Evolutionary conservation across 2,329 filamentous ascomycete genomes (phyloP).

Genomic region (Rutstroemia sp.): DNA sequence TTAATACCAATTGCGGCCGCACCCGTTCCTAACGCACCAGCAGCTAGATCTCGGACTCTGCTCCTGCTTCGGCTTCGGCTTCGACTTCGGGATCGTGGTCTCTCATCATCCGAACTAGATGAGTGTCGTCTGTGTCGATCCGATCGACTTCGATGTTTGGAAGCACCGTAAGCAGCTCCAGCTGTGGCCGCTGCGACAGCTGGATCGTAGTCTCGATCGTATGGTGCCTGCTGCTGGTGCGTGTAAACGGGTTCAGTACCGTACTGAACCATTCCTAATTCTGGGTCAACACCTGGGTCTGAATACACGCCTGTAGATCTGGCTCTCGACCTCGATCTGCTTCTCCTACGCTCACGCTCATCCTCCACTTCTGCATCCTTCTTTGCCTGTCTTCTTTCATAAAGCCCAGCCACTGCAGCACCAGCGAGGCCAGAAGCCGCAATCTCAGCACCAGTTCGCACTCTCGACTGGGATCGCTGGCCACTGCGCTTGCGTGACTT

Average conservation of each 20-base stretch:
- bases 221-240: slow-evolving; percentile 26
- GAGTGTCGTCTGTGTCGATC: slow-evolving; percentile 17
- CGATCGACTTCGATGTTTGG: slow-evolving; percentile 18
- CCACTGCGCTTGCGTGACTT: slow-evolving; percentile 42
- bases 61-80: slow-evolving; percentile 36
- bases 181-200: slow-evolving; percentile 17
- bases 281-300: slow-evolving; percentile 49
- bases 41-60: slow-evolving; percentile 46
- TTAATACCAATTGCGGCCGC: slow-evolving; percentile 58
- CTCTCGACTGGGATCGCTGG: slow-evolving; percentile 33
- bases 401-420: slow-evolving; percentile 53
- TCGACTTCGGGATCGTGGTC: slow-evolving; percentile 12
- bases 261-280: slow-evolving; percentile 63
- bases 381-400: slow-evolving; percentile 54
- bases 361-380: slow-evolving; percentile 40
- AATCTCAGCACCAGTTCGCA: slow-evolving; percentile 49
- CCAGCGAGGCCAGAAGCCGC: slow-evolving; percentile 52
- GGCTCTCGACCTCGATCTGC: slow-evolving; percentile 37
- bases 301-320: slow-evolving; percentile 42
- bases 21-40: slow-evolving; percentile 46
- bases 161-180: slow-evolving; percentile 21
- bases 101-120: slow-evolving; percentile 21
- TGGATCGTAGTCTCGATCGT: slow-evolving; percentile 19
- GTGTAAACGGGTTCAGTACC: slow-evolving; percentile 49
- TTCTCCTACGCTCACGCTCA: slow-evolving; percentile 17